Conservation (phyloP, 1,284 basidiomycete genomes). For the Pholiota adiposa region DNA sequence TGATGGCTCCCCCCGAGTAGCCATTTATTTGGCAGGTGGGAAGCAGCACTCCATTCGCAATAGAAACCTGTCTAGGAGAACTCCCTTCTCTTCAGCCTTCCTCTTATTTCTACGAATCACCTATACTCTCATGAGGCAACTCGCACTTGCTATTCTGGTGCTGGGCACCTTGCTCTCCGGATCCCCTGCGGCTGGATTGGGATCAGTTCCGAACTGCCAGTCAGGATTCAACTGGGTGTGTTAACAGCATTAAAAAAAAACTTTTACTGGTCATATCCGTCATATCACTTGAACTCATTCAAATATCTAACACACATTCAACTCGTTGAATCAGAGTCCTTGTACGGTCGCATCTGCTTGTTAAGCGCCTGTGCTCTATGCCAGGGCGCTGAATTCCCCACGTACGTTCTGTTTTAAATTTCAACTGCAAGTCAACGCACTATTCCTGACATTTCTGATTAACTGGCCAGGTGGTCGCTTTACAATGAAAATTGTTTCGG, state of each 20-base stretch:
- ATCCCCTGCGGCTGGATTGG: background rate
- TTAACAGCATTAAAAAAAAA: background rate
- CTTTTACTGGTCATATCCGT: too few species aligned
- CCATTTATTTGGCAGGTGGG: too few species aligned
- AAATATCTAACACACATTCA: constrained; percentile 8
- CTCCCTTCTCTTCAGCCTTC: too few species aligned
- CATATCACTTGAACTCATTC: background rate
- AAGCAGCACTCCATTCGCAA: too few species aligned
- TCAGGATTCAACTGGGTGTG: constrained; percentile 11
- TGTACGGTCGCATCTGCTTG: constrained; percentile 14
- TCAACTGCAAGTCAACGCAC: too few species aligned
- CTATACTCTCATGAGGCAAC: too few species aligned
- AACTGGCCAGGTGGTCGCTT: background rate
- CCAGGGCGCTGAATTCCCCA: constrained; percentile 9
- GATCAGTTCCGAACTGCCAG: background rate
- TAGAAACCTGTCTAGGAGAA: too few species aligned
- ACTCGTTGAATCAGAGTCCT: constrained; percentile 18
- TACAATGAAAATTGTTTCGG: constrained; percentile 2
- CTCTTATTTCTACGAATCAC: too few species aligned
- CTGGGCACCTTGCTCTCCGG: background rate
- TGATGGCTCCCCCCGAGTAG: too few species aligned
- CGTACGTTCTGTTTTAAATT: background rate
- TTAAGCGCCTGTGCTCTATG: constrained; percentile 23
- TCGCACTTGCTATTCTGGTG: background rate
- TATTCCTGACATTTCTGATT: background rate